Conservation (phyloP, 352 stramenopile genomes). For the Phytophthora boehmeriae region DNA sequence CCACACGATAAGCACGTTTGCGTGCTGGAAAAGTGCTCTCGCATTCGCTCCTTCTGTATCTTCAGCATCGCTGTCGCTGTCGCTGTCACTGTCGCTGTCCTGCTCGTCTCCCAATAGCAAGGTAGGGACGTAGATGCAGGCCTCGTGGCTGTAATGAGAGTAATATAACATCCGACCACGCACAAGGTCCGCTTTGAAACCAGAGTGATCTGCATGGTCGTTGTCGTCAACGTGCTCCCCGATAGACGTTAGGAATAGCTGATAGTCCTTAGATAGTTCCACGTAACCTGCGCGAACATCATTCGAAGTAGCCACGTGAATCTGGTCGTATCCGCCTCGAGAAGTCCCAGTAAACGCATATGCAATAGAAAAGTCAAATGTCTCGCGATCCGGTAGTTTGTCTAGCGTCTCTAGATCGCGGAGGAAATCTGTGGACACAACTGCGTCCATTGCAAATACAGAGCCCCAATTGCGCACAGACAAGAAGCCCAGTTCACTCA, state of each 20-base stretch:
- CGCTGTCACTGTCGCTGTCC: slow-evolving; percentile 36
- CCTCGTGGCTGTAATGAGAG: slow-evolving; percentile 78
- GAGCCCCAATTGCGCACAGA: slow-evolving; percentile 87
- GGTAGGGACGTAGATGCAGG: slow-evolving; percentile 85
- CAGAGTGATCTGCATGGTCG: slow-evolving; percentile 55
- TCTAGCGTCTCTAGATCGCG: slow-evolving; percentile 74
- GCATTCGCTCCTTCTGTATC: slow-evolving; percentile 34
- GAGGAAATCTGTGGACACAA: slow-evolving; percentile 52
- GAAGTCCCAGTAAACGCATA: slow-evolving; percentile 74
- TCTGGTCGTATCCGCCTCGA: slow-evolving; percentile 76
- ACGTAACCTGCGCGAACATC: slow-evolving; percentile 50
- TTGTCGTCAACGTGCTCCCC: slow-evolving; percentile 61
- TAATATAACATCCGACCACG: slow-evolving; percentile 71
- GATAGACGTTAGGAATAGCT: slow-evolving; percentile 70
- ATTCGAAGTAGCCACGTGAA: slow-evolving; percentile 62
- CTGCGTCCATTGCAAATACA: slow-evolving; percentile 79
- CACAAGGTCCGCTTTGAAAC: slow-evolving; percentile 43
- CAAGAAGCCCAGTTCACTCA: slow-evolving; percentile 84
- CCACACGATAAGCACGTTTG: slow-evolving; percentile 87
- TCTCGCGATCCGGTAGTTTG: slow-evolving; percentile 77
- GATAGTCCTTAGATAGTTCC: slow-evolving; percentile 66
- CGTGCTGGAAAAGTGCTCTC: slow-evolving; percentile 54
- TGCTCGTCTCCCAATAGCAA: slow-evolving; percentile 52
- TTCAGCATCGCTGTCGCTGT: slow-evolving; percentile 40
- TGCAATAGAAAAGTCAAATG: slow-evolving; percentile 81